Conservation (phyloP, 768 basidiomycete genomes). For the Crassisporium funariophilum region DNA sequence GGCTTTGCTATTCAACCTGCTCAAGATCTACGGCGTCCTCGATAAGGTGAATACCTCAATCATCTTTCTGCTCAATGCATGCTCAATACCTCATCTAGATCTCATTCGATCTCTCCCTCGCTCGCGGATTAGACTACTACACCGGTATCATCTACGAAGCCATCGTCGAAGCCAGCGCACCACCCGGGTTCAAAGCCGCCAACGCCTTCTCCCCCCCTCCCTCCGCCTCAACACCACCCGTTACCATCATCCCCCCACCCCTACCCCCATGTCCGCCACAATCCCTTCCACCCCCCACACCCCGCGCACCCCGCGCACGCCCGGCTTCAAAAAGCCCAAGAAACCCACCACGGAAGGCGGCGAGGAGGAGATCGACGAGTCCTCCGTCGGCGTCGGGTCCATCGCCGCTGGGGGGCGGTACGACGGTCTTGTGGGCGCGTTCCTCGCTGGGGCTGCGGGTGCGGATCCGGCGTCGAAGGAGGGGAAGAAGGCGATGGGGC, state of each 20-base stretch:
- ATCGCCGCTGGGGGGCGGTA: constrained; percentile 99
- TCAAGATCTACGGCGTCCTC: constrained; percentile 77
- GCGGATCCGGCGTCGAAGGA: constrained; percentile 39
- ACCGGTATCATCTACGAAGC: constrained; percentile 99
- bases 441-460: constrained; percentile 78
- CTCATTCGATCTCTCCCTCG: constrained; percentile 95
- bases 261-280: constrained; percentile 25
- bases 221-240: constrained; percentile 23
- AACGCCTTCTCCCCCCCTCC: constrained; percentile 41
- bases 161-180: constrained; percentile 89
- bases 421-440: constrained; percentile 92
- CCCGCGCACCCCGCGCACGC: constrained; percentile 8
- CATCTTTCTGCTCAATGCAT: neutral
- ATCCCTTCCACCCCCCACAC: too few species aligned
- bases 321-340: constrained; percentile 38
- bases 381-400: constrained; percentile 93
- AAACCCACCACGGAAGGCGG: constrained; percentile 50
- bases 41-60: constrained; percentile 56
- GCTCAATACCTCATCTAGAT: constrained; percentile 47
- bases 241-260: constrained; percentile 26
- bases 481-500: constrained; percentile 58
- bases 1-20: constrained; percentile 78
- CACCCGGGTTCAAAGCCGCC: constrained; percentile 71
- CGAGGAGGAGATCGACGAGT: constrained; percentile 90
- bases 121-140: constrained; percentile 98